Conservation (phyloP, 192 early-diverging fungal species). For the Thamnidium elegans region DNA sequence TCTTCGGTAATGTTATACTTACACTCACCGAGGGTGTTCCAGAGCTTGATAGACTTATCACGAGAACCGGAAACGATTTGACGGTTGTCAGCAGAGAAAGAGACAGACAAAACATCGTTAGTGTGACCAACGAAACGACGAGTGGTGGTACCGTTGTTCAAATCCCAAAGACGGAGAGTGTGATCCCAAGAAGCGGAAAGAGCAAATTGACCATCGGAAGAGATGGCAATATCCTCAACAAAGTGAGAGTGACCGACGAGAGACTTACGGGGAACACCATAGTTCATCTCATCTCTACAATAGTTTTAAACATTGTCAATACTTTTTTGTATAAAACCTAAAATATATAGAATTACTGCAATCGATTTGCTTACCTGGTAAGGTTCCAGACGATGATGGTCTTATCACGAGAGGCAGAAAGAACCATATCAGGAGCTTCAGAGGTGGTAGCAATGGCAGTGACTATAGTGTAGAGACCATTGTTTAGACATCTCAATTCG, state of each 20-base stretch:
- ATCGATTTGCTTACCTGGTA: constrained; percentile 42
- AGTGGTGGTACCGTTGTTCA: constrained; percentile 92
- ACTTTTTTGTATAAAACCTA: no score
- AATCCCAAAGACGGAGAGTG: constrained; percentile 99
- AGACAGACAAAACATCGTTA: constrained; percentile 96
- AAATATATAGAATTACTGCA: no score
- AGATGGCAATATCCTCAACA: constrained; percentile 97
- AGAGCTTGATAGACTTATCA: constrained; percentile 99
- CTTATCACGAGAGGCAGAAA: constrained; percentile 99
- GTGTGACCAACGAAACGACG: constrained; percentile 96
- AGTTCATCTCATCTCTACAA: constrained; percentile 80
- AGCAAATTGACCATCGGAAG: constrained; percentile 98
- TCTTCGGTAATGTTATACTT: constrained; percentile 98
- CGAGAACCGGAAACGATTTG: constrained; percentile 98
- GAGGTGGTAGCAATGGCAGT: constrained; percentile 96
- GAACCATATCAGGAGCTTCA: constrained; percentile 94
- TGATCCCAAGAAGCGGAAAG: constrained; percentile 99
- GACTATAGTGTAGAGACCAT: constrained; percentile 44
- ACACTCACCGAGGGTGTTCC: constrained; percentile 99
- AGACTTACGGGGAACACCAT: constrained; percentile 86
- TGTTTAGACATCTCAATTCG: background rate
- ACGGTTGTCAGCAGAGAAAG: constrained; percentile 99
- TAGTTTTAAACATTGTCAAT: background rate
- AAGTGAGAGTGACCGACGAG: constrained; percentile 99
- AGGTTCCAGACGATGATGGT: constrained; percentile 97